phyloP scores from a whole-genome alignment of 148 eudicot species.

The Rhododendron simsii region DNA sequence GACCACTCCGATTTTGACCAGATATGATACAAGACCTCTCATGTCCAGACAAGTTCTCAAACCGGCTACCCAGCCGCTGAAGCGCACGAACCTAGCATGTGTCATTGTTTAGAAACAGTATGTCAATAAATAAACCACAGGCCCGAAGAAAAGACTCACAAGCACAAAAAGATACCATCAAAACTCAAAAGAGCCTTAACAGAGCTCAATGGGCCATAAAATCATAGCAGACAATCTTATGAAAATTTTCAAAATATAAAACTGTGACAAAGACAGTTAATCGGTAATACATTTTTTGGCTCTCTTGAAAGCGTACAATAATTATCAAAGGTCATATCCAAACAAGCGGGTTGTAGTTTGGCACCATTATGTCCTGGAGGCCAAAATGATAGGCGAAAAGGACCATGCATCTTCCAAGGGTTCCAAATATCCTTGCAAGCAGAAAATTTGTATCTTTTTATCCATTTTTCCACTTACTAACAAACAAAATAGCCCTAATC shows the following conservation, averaged over 20 bases:
- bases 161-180: not conserved
- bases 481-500: not conserved
- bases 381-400: not conserved
- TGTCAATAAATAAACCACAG: not conserved
- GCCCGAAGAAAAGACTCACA: not conserved
- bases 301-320: not conserved
- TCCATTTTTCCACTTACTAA: not conserved
- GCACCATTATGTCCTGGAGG: not conserved
- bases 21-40: constrained; percentile 85
- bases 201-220: not conserved
- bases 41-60: constrained; percentile 81
- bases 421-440: not conserved
- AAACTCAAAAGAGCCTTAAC: not conserved
- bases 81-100: constrained; percentile 76
- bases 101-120: not conserved
- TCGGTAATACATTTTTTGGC: not conserved
- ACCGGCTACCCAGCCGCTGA: constrained; percentile 85
- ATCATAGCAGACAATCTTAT: not conserved
- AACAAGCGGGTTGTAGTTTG: not conserved
- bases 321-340: not conserved
- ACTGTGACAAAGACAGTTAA: not conserved
- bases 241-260: not conserved
- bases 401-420: not conserved
- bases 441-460: not conserved
- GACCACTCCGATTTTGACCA: constrained; percentile 88